These are phyloP conservation scores for Geotrichum histeridarum DNA, from an alignment of 1,139 yeast genomes.

Conservation along the genomic window DNA sequence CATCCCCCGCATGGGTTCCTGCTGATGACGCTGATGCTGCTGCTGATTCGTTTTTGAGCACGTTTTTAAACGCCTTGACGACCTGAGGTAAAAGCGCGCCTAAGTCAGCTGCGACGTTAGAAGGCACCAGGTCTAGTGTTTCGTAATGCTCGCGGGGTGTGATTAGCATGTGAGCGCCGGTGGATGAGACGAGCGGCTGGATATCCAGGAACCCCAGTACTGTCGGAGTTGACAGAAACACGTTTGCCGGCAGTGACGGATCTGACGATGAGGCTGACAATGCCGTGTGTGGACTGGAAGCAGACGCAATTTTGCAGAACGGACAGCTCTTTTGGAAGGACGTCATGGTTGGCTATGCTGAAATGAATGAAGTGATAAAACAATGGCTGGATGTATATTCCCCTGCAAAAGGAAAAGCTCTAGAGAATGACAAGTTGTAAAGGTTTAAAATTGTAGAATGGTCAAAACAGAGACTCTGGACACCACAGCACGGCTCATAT, in stretches of 20 bases:
- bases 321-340: neutral
- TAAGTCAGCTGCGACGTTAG: slow-evolving; percentile 42
- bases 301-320: slow-evolving; percentile 2
- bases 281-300: neutral
- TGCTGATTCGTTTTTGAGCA: slow-evolving; percentile 33
- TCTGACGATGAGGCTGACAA: neutral
- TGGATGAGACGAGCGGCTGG: slow-evolving; percentile 56
- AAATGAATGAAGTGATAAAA: neutral
- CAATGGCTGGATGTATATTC: too few species aligned
- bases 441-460: too few species aligned
- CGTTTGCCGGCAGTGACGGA: slow-evolving; percentile 20
- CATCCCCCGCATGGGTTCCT: too few species aligned
- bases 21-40: neutral
- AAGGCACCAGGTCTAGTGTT: slow-evolving; percentile 73
- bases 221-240: slow-evolving; percentile 29
- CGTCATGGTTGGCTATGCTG: neutral
- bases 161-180: slow-evolving; percentile 64
- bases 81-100: slow-evolving; percentile 1
- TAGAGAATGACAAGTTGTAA: too few species aligned
- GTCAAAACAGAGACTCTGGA: too few species aligned
- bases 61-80: slow-evolving; percentile 38
- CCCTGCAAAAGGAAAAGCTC: too few species aligned
- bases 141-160: slow-evolving; percentile 82
- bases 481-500: too few species aligned
- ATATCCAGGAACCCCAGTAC: slow-evolving; percentile 65